Evolutionary conservation across 1,139 yeast genomes (phyloP), one percentile per base, ranked within the genome.

Genomic region (Hemisphaericaspora xylanilytica): DNA sequence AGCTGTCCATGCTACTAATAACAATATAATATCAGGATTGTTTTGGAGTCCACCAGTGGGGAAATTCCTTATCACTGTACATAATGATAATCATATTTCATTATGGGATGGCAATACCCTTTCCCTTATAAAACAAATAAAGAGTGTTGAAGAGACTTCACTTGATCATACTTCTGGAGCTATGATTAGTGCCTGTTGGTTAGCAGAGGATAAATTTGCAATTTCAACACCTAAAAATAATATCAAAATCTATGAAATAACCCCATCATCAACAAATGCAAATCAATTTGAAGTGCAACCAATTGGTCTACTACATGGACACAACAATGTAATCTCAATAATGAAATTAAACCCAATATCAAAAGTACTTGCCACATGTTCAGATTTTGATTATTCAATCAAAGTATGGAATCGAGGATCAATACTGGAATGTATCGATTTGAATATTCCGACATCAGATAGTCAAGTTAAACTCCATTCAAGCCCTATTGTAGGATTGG

Each of bases 361-460:
- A 4, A 78, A 76, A 46, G 58, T 82, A 30, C 66, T 89, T 33
- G 81, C 88, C 1, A 79, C 90, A 1, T 81, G 86, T 11, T 81
- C 94, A 2, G 95, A 86, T 55, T 53, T 47, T 30, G 96, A 89
- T 55, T 74, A 77, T 41, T 65, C 75, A 0, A 70, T 88, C 9
- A 75, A 87, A 49, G 67, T 88, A 12, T 89, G 96, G 96, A 75
- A 72, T 50, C 80, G 86, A 22, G 73, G 75, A 16, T 73, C 79
- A 20, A 61, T 78, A 15, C 78, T 74, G 39, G 70, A 67, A 25
- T 53, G 60, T n/a, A 45, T 62, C 12, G 66, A 60, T 32, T 50
- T 70, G 31, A 61, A 57, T 37, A 46, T 43, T 10, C 39, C 39
- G 3, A 39, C 52, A 1, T 50, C 17, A 26, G 51, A 39, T 33